Conservation (phyloP, 2,329 filamentous ascomycete species). For the Balansia obtecta region DNA sequence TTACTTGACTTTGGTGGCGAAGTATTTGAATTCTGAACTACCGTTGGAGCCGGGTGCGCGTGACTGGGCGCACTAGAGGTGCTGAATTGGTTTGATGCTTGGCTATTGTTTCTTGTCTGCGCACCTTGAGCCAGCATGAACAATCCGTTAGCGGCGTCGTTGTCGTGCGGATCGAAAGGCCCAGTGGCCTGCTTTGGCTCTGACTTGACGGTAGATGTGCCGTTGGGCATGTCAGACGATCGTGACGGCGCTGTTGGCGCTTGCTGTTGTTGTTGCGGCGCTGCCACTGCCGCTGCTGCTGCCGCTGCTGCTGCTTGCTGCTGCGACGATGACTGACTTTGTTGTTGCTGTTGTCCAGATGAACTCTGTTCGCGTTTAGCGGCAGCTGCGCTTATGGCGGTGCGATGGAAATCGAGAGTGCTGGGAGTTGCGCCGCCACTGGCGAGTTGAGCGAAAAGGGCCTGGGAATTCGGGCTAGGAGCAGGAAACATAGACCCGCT, state of each 20-base stretch:
- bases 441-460: conserved; percentile 66
- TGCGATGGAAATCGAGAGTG: conserved; percentile 89
- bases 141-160: conserved; percentile 88
- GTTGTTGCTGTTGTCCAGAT: conserved; percentile 16
- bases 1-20: conserved; percentile 39
- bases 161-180: conserved; percentile 78
- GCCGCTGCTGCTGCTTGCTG: conserved; percentile 25
- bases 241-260: conserved; percentile 33
- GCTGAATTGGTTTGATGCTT: conserved; percentile 35
- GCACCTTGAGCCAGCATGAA: conserved; percentile 77
- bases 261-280: conserved; percentile 10
- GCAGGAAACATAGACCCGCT: conserved; percentile 96
- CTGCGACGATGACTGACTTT: conserved; percentile 16
- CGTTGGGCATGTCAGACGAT: conserved; percentile 38
- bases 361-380: conserved; percentile 42
- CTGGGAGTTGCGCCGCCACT: conserved; percentile 77
- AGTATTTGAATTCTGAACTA: conserved; percentile 24
- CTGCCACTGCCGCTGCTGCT: conserved; percentile 20
- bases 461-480: conserved; percentile 76
- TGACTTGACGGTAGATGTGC: conserved; percentile 26
- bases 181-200: conserved; percentile 43
- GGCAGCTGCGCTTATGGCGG: conserved; percentile 68
- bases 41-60: conserved; percentile 31
- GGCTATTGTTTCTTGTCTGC: conserved; percentile 49
- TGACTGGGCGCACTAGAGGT: conserved; percentile 33